Conservation (phyloP, 2,329 filamentous ascomycete genomes). For the Dactylellina drechsleri region DNA sequence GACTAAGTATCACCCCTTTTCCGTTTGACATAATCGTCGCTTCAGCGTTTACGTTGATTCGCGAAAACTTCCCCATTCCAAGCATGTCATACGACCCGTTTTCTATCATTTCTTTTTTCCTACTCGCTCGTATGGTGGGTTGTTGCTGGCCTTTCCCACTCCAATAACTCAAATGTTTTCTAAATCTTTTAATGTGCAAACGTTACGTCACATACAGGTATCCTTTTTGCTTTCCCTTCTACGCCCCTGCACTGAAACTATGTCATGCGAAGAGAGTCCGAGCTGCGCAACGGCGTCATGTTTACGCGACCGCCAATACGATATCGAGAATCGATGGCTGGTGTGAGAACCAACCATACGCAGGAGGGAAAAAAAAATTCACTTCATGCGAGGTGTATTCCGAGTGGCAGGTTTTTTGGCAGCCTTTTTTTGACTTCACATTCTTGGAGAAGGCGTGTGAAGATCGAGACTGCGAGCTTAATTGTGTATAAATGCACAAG, state of each 20-base stretch:
- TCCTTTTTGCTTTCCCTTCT: not conserved
- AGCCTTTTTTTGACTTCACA: not conserved
- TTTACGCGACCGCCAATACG: slow-evolving; percentile 37
- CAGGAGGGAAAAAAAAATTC: not conserved
- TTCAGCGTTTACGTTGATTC: not conserved
- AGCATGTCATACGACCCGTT: slow-evolving; percentile 30
- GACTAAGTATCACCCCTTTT: slow-evolving; percentile 25
- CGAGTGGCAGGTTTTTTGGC: slow-evolving; percentile 12
- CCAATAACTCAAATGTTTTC: not conserved
- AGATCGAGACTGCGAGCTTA: not conserved
- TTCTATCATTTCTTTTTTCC: slow-evolving; percentile 13
- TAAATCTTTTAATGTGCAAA: not conserved
- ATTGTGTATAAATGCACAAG: slow-evolving; percentile 33
- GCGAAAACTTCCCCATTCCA: not conserved
- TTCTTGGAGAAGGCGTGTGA: slow-evolving; percentile 21
- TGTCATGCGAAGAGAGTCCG: slow-evolving; percentile 25
- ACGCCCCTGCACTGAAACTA: slow-evolving; percentile 1
- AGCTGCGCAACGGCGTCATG: slow-evolving; percentile 47
- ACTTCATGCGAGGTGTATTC: not conserved
- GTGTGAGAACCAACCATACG: not conserved
- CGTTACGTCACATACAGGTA: slow-evolving; percentile 35
- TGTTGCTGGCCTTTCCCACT: not conserved
- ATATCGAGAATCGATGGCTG: slow-evolving; percentile 18
- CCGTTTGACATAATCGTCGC: slow-evolving; percentile 32
- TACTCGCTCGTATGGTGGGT: not conserved